Evolutionary conservation across 192 early-diverging fungal genomes (phyloP), one percentile per base, ranked within the genome.

Genomic region (Coemansia sp.): DNA sequence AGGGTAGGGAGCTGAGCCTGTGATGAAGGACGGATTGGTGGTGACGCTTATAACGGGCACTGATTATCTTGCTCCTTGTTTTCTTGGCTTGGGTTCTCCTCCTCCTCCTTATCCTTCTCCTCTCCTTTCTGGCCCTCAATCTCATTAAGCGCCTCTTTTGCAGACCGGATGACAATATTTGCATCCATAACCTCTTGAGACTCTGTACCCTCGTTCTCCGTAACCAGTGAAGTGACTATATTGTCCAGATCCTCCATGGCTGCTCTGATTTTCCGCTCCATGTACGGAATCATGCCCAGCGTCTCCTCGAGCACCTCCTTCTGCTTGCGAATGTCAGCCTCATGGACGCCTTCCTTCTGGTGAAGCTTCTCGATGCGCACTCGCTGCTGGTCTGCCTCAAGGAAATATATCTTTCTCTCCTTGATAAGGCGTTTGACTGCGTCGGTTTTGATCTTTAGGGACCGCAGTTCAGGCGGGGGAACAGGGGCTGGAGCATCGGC

Each of bases 261-360:
- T n/a, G 69, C 46, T 5, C 64, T 65, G 56, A 84, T 79, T 8
- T 67, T 68, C 14, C 71, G 57, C 71, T 84, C 77, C 57, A 69
- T 74, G 58, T 74, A 63, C 37, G 83, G 83, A 10, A 84, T 57
- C 83, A 84, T 84, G 46, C 62, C 64, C 12, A 76, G 63, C 1
- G 74, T 76, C 57, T 84, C 83, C 42, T 76, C 73, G 10, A 84
- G 72, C 13, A 84, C 83, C 61, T 84, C 83, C 39, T 77, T 77
- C 57, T 84, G 74, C 65, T 81, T 81, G 72, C 74, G 74, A 43
- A 81, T 65, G 13, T 81, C 79, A 12, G 79, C 74, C 13, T 63
- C 70, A 16, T 72, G 67, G 4, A 68, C 65, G 16, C 61, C 68
- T 10, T 76, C 61, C 48, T 67, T 63, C 11, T 22, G 20, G 13